These are phyloP conservation scores for Glarea lozoyensis DNA, from an alignment of 495 filamentous ascomycete genomes.

Conservation along the genomic window DNA sequence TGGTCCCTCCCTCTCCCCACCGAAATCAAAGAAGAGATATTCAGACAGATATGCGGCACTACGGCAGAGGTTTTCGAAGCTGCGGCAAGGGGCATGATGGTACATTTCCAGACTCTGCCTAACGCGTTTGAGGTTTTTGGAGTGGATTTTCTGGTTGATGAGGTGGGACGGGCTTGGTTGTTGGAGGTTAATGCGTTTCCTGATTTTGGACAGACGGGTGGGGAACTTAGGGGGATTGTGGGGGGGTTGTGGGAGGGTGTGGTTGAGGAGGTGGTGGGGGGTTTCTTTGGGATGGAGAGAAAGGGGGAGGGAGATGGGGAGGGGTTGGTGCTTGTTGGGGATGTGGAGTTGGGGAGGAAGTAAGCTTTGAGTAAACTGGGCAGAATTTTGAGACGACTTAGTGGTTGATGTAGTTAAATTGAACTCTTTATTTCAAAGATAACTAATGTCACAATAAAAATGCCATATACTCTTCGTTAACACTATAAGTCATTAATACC, in stretches of 20 bases:
- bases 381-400: too few relatives aligned
- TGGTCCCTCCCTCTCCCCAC: conserved; percentile 24
- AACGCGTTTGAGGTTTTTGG: conserved; percentile 91
- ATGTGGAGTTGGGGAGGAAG: conserved; percentile 53
- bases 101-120: conserved; percentile 84
- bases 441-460: too few relatives aligned
- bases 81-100: conserved; percentile 67
- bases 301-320: conserved; percentile 19
- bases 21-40: conserved; percentile 46
- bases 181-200: conserved; percentile 96
- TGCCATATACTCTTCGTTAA: too few relatives aligned
- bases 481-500: too few relatives aligned
- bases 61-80: conserved; percentile 77
- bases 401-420: too few relatives aligned
- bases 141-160: conserved; percentile 81
- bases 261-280: conserved; percentile 53
- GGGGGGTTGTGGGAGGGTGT: conserved; percentile 66
- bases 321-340: conserved; percentile 24
- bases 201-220: conserved; percentile 87
- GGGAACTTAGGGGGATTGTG: conserved; percentile 58
- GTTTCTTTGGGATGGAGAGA: conserved; percentile 34
- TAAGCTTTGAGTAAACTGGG: conserved; percentile 8
- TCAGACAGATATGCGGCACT: conserved; percentile 60
- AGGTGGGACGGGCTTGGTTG: conserved; percentile 52
- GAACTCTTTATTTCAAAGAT: too few relatives aligned